Conservation (phyloP, 2,329 filamentous ascomycete genomes). For the Fusarium buharicum region DNA sequence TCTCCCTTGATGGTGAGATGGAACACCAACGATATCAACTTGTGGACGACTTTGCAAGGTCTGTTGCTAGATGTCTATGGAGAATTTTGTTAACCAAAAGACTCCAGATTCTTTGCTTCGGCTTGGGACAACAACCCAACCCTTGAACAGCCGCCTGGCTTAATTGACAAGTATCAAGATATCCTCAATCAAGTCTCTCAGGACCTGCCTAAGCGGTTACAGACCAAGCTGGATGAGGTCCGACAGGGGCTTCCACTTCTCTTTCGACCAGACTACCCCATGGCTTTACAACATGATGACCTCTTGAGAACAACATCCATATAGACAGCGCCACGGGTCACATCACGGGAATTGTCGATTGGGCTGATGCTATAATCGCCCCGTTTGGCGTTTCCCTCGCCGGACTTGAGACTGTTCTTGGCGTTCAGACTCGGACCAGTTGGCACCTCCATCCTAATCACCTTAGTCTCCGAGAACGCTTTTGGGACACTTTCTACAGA, state of each 20-base stretch:
- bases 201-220: constrained; percentile 21
- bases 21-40: constrained; percentile 19
- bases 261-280: constrained; percentile 29
- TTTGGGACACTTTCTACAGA: constrained; percentile 19
- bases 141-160: constrained; percentile 8
- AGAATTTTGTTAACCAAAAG: neutral
- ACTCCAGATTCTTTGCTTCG: constrained; percentile 33
- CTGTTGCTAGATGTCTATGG: too few species aligned
- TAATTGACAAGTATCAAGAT: constrained; percentile 14
- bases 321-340: constrained; percentile 39
- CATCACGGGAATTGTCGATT: constrained; percentile 48
- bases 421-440: constrained; percentile 16
- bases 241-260: constrained; percentile 28
- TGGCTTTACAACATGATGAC: constrained; percentile 44
- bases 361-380: constrained; percentile 39
- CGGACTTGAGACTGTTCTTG: constrained; percentile 38
- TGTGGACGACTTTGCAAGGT: constrained; percentile 29
- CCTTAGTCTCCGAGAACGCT: constrained; percentile 9
- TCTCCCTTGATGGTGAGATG: constrained; percentile 1
- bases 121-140: constrained; percentile 25
- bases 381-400: constrained; percentile 46
- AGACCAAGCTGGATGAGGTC: constrained; percentile 22
- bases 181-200: constrained; percentile 26
- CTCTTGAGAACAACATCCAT: constrained; percentile 48
- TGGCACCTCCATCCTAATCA: constrained; percentile 29